These are phyloP conservation scores for Fusarium nanum DNA, from an alignment of 2,329 filamentous ascomycete genomes.

Conservation along the genomic window DNA sequence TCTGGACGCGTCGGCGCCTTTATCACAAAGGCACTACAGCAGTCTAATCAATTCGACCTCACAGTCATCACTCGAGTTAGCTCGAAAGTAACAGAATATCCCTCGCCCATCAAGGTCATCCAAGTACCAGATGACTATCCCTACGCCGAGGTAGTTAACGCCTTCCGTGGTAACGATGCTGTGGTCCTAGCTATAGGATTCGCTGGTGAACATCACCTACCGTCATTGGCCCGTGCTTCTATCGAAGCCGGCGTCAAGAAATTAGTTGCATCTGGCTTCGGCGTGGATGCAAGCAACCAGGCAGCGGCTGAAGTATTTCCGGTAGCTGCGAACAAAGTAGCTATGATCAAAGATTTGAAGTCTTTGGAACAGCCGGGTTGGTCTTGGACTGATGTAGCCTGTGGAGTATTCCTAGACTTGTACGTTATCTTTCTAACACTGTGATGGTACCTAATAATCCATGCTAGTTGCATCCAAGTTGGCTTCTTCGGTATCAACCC, in stretches of 20 bases:
- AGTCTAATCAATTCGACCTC: neutral
- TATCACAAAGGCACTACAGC: neutral
- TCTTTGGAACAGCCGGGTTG: neutral
- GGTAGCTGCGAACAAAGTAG: neutral
- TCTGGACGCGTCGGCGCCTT: neutral
- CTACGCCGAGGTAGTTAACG: fast-evolving
- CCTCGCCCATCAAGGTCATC: neutral
- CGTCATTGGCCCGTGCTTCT: neutral
- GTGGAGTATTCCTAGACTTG: neutral
- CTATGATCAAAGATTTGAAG: neutral
- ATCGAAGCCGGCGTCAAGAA: neutral
- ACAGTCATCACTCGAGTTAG: neutral
- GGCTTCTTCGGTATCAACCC: neutral
- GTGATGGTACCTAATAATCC: too few species aligned
- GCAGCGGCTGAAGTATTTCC: neutral
- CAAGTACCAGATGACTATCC: neutral
- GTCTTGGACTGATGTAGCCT: neutral
- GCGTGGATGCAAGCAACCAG: neutral
- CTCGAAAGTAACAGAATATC: neutral
- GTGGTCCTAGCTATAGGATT: neutral
- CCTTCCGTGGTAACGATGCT: neutral
- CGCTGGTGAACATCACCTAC: neutral
- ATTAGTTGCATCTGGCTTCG: neutral
- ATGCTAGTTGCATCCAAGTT: neutral
- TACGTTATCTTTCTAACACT: too few species aligned